Conservation (phyloP, 108 stramenopile species). For the Nitzschia inconspicua region DNA sequence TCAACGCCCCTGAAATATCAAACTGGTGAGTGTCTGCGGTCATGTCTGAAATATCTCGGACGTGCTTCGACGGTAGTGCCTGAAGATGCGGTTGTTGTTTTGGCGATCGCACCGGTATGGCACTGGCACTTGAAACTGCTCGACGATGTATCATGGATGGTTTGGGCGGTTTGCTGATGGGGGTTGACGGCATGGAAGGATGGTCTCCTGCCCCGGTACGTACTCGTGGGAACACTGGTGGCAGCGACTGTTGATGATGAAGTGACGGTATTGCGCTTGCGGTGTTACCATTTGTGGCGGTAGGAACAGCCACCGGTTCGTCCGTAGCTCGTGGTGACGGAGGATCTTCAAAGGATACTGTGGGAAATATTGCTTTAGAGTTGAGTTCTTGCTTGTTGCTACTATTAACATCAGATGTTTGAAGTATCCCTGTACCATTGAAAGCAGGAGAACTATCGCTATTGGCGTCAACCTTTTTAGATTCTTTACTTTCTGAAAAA, state of each 20-base stretch:
- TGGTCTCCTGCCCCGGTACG: background rate
- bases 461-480: no score
- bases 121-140: slow-evolving; percentile 4
- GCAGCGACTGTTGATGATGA: slow-evolving; percentile 1
- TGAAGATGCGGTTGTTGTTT: background rate
- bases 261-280: background rate
- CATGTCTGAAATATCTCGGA: slow-evolving; percentile 52
- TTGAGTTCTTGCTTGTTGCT: no score
- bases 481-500: no score
- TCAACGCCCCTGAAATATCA: slow-evolving; percentile 11
- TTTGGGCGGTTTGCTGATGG: slow-evolving; percentile 9
- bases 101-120: slow-evolving; percentile 2
- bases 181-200: background rate
- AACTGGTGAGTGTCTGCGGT: slow-evolving; percentile 31
- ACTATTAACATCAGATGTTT: no score
- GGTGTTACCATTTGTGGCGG: background rate
- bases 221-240: slow-evolving; percentile 7
- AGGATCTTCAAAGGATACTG: no score
- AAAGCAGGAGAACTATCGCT: no score
- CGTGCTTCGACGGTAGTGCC: slow-evolving; percentile 9
- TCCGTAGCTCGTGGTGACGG: no score
- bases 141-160: slow-evolving; percentile 11
- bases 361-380: no score
- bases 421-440: no score
- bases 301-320: background rate